Evolutionary conservation across 768 basidiomycete species (phyloP).

Genomic region (Tubosaeta sp.): DNA sequence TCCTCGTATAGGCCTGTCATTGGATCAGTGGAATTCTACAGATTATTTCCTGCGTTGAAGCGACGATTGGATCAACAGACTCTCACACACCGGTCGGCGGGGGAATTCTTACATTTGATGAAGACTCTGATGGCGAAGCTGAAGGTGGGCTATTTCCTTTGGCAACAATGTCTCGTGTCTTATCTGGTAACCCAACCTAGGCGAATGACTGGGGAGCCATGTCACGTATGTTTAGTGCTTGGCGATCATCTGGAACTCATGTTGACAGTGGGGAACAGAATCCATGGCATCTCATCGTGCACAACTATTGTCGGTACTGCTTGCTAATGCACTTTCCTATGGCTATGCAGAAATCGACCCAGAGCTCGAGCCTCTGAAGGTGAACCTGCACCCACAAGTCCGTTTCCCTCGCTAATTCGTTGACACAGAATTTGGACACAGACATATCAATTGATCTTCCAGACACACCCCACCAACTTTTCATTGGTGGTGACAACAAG

Average conservation of each 20-base stretch:
- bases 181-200: slow-evolving; percentile 24
- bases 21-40: slow-evolving; percentile 56
- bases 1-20: slow-evolving; percentile 49
- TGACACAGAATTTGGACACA: slow-evolving; percentile 52
- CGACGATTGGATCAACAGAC: slow-evolving; percentile 50
- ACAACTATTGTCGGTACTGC: slow-evolving; percentile 36
- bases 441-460: slow-evolving; percentile 40
- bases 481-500: slow-evolving; percentile 18
- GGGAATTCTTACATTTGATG: slow-evolving; percentile 51
- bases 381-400: slow-evolving; percentile 7
- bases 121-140: slow-evolving; percentile 67
- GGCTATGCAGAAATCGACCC: slow-evolving; percentile 45
- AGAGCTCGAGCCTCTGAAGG: slow-evolving; percentile 52
- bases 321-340: slow-evolving; percentile 45
- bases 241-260: too few relatives aligned
- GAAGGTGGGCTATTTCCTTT: slow-evolving; percentile 36
- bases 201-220: slow-evolving; percentile 62
- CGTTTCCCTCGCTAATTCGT: background rate
- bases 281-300: slow-evolving; percentile 47
- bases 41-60: slow-evolving; percentile 46
- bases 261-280: slow-evolving; percentile 27
- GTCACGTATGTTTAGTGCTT: slow-evolving; percentile 41
- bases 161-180: background rate
- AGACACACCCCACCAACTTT: too few relatives aligned
- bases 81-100: slow-evolving; percentile 46